These are phyloP conservation scores for Parietaria judaica DNA, from an alignment of 306 rosid species.

Conservation along the genomic window DNA sequence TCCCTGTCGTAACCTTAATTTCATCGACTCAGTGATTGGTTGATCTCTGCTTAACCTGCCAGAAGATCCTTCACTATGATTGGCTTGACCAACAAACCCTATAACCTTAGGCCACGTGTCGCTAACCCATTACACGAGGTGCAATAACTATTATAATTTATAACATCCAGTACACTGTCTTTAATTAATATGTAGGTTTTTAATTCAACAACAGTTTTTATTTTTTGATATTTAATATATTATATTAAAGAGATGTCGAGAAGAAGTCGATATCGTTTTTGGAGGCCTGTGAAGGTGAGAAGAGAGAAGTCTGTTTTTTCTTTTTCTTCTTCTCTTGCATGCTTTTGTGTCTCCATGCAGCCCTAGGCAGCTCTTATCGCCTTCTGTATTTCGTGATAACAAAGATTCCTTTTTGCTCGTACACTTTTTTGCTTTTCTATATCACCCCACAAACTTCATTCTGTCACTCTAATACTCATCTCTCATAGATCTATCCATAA, in stretches of 20 bases:
- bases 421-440: slow-evolving; percentile 11
- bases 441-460: neutral
- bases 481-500: neutral
- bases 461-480: slow-evolving; percentile 2
- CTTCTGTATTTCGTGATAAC: neutral
- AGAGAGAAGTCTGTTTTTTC: slow-evolving; percentile 17
- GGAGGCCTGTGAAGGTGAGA: neutral
- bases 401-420: slow-evolving; percentile 30
- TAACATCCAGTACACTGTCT: neutral
- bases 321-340: no score
- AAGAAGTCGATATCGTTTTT: neutral
- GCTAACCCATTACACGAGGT: slow-evolving; percentile 8
- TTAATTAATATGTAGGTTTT: neutral
- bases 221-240: no score
- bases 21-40: slow-evolving; percentile 28
- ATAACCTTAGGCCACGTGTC: slow-evolving; percentile 7
- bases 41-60: slow-evolving; percentile 27
- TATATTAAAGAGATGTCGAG: neutral
- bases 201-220: neutral
- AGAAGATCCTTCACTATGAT: slow-evolving; percentile 24
- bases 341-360: neutral
- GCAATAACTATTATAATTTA: slow-evolving; percentile 15
- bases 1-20: slow-evolving; percentile 25
- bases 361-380: neutral
- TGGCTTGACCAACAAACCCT: slow-evolving; percentile 9